phyloP scores from a whole-genome alignment of 352 stramenopile species.

The Globisporangium ultimum region DNA sequence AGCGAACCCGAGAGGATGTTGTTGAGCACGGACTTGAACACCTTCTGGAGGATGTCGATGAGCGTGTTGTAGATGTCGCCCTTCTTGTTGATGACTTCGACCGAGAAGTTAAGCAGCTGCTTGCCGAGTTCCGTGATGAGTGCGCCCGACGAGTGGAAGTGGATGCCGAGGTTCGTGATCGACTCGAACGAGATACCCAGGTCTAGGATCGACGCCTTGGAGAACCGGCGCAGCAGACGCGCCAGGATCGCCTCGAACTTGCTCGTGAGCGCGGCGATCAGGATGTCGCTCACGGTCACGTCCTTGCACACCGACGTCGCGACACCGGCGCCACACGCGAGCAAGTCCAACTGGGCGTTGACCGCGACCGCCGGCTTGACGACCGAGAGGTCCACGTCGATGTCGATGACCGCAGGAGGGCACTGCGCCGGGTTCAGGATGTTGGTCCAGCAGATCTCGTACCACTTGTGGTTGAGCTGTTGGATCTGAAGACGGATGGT shows the following conservation, averaged over 20 bases:
- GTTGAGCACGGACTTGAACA: constrained; percentile 12
- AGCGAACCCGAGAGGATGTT: constrained; percentile 1
- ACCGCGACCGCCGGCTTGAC: constrained; percentile 3
- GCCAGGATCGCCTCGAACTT: constrained; percentile 4
- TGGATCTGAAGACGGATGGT: constrained; percentile 6
- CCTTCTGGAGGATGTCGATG: constrained; percentile 4
- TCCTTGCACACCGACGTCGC: constrained; percentile 6
- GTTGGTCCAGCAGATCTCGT: constrained; percentile 12
- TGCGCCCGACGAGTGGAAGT: constrained; percentile 7
- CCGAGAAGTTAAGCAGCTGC: constrained; percentile 9
- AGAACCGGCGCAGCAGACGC: constrained; percentile 9
- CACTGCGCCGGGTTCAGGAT: constrained; percentile 4
- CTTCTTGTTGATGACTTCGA: constrained; percentile 9
- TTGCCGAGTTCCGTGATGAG: constrained; percentile 11
- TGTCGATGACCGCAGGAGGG: constrained; percentile 1
- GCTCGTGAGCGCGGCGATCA: constrained; percentile 6
- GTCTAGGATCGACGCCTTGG: constrained; percentile 1
- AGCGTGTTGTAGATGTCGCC: constrained; percentile 4
- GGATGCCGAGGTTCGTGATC: constrained; percentile 4
- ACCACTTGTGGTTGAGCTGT: constrained; percentile 13
- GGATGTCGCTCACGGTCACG: constrained; percentile 9
- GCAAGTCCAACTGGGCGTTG: constrained; percentile 4
- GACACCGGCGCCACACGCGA: neutral
- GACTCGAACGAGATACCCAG: constrained; percentile 11
- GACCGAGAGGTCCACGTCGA: constrained; percentile 5